These are phyloP conservation scores for Aspergillus latus DNA, from an alignment of 2,329 filamentous ascomycete species.

Conservation along the genomic window DNA sequence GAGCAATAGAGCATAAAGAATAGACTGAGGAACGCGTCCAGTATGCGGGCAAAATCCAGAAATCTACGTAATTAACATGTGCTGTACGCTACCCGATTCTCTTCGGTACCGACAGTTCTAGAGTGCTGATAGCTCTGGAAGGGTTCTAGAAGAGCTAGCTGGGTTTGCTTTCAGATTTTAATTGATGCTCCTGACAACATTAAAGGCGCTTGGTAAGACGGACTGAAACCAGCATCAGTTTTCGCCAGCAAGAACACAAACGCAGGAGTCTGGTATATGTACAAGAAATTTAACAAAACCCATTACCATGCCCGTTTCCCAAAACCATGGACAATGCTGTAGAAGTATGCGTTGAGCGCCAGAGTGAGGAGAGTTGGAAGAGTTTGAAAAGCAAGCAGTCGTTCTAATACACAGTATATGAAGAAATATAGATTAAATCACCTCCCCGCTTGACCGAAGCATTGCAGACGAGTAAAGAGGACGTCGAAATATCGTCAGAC, in stretches of 20 bases:
- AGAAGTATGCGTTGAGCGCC: conserved; percentile 44
- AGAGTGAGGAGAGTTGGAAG: conserved; percentile 42
- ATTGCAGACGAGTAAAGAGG: conserved; percentile 18
- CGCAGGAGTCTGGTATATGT: conserved; percentile 44
- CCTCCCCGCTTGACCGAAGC: conserved; percentile 28
- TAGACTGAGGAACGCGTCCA: no score
- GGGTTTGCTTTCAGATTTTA: conserved; percentile 15
- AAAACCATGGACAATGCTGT: conserved; percentile 42
- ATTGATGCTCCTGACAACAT: conserved; percentile 30
- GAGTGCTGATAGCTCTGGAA: no score
- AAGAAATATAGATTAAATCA: conserved; percentile 28
- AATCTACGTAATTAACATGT: background rate
- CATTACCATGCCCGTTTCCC: conserved; percentile 41
- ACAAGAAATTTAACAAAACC: conserved; percentile 41
- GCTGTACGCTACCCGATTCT: background rate
- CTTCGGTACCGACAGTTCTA: no score
- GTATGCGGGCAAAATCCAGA: background rate
- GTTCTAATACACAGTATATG: conserved; percentile 41
- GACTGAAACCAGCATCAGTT: conserved; percentile 26
- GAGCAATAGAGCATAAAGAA: background rate
- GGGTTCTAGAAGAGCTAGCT: background rate
- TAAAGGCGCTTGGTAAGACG: conserved; percentile 28
- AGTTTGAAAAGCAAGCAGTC: conserved; percentile 25
- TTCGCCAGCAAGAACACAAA: conserved; percentile 31
- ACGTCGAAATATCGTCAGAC: conserved; percentile 20